Evolutionary conservation across 2,329 filamentous ascomycete genomes (phyloP).

Genomic region (Exophiala xenobiotica): DNA sequence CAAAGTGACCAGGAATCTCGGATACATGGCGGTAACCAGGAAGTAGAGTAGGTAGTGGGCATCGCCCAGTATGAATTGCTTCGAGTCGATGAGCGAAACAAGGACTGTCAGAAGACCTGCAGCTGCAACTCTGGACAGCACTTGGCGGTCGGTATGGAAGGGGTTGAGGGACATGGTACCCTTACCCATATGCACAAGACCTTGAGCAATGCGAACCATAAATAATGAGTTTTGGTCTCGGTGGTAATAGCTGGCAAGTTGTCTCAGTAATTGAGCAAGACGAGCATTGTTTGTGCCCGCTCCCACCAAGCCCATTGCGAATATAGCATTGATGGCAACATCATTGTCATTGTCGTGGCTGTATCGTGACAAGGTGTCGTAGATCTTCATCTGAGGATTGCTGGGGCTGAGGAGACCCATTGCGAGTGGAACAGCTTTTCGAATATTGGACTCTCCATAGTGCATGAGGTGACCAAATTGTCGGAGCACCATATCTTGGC

Average conservation of each 20-base stretch:
- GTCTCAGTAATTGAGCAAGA: slow-evolving; percentile 87
- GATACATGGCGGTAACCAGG: slow-evolving; percentile 94
- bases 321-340: slow-evolving; percentile 97
- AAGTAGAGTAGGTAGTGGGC: slow-evolving; percentile 96
- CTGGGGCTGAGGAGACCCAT: slow-evolving; percentile 96
- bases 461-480: slow-evolving; percentile 99
- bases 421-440: slow-evolving; percentile 89
- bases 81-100: slow-evolving; percentile 91
- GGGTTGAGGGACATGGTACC: slow-evolving; percentile 92
- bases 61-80: slow-evolving; percentile 72
- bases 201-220: slow-evolving; percentile 98
- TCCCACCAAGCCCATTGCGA: slow-evolving; percentile 95
- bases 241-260: slow-evolving; percentile 97
- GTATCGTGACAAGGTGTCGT: slow-evolving; percentile 95
- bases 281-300: slow-evolving; percentile 98
- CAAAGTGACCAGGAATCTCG: slow-evolving; percentile 91
- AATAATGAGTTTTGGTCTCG: slow-evolving; percentile 93
- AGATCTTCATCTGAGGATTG: slow-evolving; percentile 99
- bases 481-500: slow-evolving; percentile 96
- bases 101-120: slow-evolving; percentile 87
- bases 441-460: slow-evolving; percentile 96
- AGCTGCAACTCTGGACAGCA: slow-evolving; percentile 86
- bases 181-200: slow-evolving; percentile 98
- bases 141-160: slow-evolving; percentile 98
- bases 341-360: slow-evolving; percentile 98